Base-by-base conservation (phyloP, 768 basidiomycete genomes). In the Hemileccinum impolitum region DNA sequence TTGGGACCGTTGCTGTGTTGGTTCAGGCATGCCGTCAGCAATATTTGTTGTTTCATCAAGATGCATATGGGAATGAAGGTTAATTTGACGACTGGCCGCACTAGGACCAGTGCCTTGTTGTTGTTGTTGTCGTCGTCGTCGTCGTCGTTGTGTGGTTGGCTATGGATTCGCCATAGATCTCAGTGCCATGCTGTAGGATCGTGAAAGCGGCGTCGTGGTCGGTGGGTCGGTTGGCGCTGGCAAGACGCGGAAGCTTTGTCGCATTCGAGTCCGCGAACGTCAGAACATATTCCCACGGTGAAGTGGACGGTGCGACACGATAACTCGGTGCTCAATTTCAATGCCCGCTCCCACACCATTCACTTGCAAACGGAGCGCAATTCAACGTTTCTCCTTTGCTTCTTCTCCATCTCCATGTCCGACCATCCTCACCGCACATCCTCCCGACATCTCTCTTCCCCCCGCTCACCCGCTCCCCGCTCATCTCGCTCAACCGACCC, bases 361-460 rank as follows among this genome's bases (percentile, higher is more conserved):
- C 68, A 64, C 54, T n/a, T n/a, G 51, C 59, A 58, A n/a, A 65
- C 61, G 55, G 50, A 53, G 48, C 30, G 48, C 54, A 54, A n/a
- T 53, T 50, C 54, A 51, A n/a, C 42, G 25, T 45, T 25, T 43
- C 26, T 5, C 32, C n/a, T 30, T 52, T 23, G 30, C 39, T 51
- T 56, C 44, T 43, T 43, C 17, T 37, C 38, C 18, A 76, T 79
- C 75, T 74, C 77, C 68, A 62, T 62, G 60, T 38, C 37, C 18
- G 60, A 75, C 45, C 75, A 75, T 23, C 71, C 79, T 48, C 78
- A 84, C 48, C 79, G 79, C 26, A 77, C 81, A 15, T 77, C 82
- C 48, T 78, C 82, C 54, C 81, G 84, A 59, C 34, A 15, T 75
- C 81, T 51, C 82, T 79, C 51, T 73, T 82, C 84, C 13, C 79